Conservation (phyloP, 1,284 basidiomycete species). For the Sporisorium exsertum region DNA sequence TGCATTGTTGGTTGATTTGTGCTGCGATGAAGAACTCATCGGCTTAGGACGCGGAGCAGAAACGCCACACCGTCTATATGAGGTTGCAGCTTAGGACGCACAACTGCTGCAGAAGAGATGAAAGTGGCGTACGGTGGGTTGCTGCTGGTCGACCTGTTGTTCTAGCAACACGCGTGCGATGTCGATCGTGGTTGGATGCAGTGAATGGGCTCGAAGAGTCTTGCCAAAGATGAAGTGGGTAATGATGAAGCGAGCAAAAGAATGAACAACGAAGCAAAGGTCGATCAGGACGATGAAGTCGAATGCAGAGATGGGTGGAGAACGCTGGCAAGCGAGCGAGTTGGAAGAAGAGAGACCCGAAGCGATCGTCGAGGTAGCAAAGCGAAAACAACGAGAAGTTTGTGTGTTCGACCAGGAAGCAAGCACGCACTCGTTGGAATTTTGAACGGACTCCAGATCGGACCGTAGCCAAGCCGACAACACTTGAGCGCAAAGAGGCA, state of each 20-base stretch:
- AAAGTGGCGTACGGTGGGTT: background rate
- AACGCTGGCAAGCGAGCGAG: background rate
- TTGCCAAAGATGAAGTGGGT: background rate
- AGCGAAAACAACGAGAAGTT: background rate
- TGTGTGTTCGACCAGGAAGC: background rate
- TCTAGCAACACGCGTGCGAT: background rate
- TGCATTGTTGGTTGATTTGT: conserved; percentile 68
- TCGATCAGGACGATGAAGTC: background rate
- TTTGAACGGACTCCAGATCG: background rate
- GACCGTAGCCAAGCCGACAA: background rate
- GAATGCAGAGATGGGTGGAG: background rate
- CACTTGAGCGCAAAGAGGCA: background rate
- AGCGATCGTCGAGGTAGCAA: background rate
- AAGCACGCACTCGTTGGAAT: background rate
- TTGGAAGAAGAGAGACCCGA: background rate
- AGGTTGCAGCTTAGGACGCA: background rate
- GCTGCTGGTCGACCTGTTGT: background rate
- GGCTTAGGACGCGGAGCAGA: background rate
- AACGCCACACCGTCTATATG: background rate
- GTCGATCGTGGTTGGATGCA: too few relatives aligned
- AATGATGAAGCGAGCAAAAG: background rate
- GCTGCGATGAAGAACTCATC: conserved; percentile 33
- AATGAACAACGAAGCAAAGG: conserved; percentile 4
- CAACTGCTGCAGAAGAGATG: background rate
- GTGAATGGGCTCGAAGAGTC: too few relatives aligned